Base-by-base conservation (phyloP, 371 early-diverging fungal genomes). In the Cokeromyces recurvatus region DNA sequence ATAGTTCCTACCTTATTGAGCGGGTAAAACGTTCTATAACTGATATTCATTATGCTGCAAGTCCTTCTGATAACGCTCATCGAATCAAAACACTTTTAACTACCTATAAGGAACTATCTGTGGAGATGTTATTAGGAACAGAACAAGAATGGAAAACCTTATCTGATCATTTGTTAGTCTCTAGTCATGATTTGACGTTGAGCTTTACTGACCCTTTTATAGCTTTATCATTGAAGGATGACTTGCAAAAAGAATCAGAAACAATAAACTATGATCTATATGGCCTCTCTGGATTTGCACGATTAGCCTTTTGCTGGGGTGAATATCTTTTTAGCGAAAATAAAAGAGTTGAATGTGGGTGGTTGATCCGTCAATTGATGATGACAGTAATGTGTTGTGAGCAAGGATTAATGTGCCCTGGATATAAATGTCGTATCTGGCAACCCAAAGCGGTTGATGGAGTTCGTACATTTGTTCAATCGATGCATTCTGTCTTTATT, bases 241-340 rank as follows among this genome's bases (percentile, higher is more conserved):
- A 57, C 10, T n/a, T n/a, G n/a, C n/a, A n/a, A n/a, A n/a, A 62
- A 22, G 75, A 74, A 32, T 19, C 68, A 10, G 38, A 43, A 15
- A 55, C 64, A 1, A 51, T 71, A 6, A n/a, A 48, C 0, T 80
- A 77, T 23, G 84, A 83, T 47, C 43, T 69, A 11, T 74, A 75
- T 59, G 84, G 81, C 0, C 52, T 81, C 4, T 77, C 76, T 14
- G 57, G 75, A 2, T 79, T 76, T 32, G 80, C 68, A 16, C 71
- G 84, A 4, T 44, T 74, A 39, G 64, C 68, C 0, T 47, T 81
- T 1, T 78, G 76, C 45, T 59, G 64, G 6, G 65, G 72, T 9
- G 76, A 74, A 40, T 63, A 64, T 15, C 49, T 71, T n/a, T 38
- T 36, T 25, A 17, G 31, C 4, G 17, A 45, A 2, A 36, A 58